Conservation (phyloP, 306 rosid genomes). For the Prunus fruticosa region DNA sequence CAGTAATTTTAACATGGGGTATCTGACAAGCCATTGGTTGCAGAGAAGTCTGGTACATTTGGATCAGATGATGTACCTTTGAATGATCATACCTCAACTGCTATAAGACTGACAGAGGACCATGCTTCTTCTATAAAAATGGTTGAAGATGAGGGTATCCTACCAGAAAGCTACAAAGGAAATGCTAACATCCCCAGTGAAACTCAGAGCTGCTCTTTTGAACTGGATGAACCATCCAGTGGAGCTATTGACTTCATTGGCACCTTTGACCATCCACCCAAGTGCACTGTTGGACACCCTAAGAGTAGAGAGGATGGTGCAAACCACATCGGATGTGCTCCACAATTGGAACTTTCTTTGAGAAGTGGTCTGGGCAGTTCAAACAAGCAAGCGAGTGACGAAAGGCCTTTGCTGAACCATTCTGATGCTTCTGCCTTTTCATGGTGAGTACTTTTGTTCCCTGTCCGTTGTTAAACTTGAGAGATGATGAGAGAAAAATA, state of each 20-base stretch:
- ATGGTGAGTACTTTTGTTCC: conserved; percentile 40
- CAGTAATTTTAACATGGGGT: not conserved
- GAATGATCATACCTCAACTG: conserved; percentile 25
- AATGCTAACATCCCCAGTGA: conserved; percentile 26
- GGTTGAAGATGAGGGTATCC: conserved; percentile 24
- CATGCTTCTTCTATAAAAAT: conserved; percentile 22
- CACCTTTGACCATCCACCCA: conserved; percentile 39
- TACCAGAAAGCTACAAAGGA: conserved; percentile 29
- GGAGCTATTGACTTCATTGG: conserved; percentile 72
- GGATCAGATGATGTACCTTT: conserved; percentile 34
- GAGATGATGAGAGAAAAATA: no score
- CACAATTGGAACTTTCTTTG: conserved; percentile 60
- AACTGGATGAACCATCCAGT: conserved; percentile 35
- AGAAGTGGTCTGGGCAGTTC: conserved; percentile 33
- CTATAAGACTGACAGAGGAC: conserved; percentile 34
- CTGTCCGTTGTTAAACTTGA: not conserved
- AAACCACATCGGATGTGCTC: conserved; percentile 35
- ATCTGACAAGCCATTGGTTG: conserved; percentile 28
- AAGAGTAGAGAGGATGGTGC: conserved; percentile 27
- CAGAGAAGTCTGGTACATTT: conserved; percentile 43
- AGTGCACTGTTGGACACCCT: conserved; percentile 26
- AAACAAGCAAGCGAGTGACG: conserved; percentile 37
- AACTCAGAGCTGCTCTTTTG: conserved; percentile 30
- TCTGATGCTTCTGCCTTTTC: conserved; percentile 72
- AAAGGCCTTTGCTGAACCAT: conserved; percentile 44